phyloP scores from a whole-genome alignment of 257 asterid genomes.

The Cinchona pubescens region DNA sequence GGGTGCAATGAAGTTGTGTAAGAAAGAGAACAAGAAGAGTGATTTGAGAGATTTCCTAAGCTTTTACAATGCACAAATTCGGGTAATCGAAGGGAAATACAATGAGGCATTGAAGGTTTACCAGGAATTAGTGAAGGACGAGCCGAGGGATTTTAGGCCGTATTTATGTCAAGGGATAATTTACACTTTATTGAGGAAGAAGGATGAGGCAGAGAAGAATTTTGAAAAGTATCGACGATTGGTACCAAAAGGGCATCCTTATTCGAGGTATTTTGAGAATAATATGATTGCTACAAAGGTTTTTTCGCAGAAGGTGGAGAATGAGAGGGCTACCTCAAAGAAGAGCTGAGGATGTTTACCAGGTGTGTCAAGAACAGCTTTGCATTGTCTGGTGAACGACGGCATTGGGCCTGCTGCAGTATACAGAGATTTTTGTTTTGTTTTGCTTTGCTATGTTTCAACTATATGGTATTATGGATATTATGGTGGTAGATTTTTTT shows the following conservation, averaged over 20 bases:
- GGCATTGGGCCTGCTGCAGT: background rate
- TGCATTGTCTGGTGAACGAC: background rate
- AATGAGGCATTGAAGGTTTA: conserved; percentile 64
- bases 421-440: background rate
- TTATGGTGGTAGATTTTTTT: background rate
- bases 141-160: conserved; percentile 93
- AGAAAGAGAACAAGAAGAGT: conserved; percentile 45
- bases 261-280: conserved; percentile 71
- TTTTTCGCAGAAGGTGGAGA: conserved; percentile 73
- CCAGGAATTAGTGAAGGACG: conserved; percentile 71
- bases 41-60: conserved; percentile 78
- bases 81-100: conserved; percentile 62
- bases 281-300: conserved; percentile 80
- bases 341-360: conserved; percentile 32
- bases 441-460: background rate
- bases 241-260: conserved; percentile 88
- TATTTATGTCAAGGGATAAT: conserved; percentile 87
- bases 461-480: background rate
- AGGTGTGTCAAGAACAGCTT: background rate
- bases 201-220: conserved; percentile 67
- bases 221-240: conserved; percentile 75
- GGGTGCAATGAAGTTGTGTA: conserved; percentile 57
- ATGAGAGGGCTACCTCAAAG: conserved; percentile 33
- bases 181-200: conserved; percentile 71
- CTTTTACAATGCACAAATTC: conserved; percentile 80